These are phyloP conservation scores for Malus fusca DNA, from an alignment of 306 rosid species.

Conservation along the genomic window DNA sequence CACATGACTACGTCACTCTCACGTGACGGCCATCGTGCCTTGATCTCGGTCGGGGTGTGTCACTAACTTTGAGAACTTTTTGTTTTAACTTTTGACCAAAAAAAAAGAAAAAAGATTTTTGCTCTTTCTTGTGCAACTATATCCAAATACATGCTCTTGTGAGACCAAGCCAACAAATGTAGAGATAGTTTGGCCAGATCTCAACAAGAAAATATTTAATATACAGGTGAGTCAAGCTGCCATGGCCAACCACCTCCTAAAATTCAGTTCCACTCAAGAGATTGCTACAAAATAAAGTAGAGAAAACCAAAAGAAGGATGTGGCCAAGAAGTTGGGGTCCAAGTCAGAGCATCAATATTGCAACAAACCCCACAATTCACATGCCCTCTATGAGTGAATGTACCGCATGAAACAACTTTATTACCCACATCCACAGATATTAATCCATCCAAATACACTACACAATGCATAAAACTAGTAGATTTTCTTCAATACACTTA, in stretches of 20 bases:
- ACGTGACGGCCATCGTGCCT: too few relatives aligned
- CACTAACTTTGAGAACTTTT: background rate
- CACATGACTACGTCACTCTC: too few relatives aligned
- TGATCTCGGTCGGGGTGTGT: too few relatives aligned
- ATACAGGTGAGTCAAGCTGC: slow-evolving; percentile 1
- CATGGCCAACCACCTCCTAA: slow-evolving; percentile 8
- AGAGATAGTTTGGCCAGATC: background rate
- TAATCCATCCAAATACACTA: background rate
- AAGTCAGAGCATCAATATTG: slow-evolving; percentile 20
- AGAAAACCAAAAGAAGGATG: background rate
- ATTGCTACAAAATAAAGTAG: background rate
- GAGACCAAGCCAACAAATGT: background rate
- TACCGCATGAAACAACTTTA: slow-evolving; percentile 24
- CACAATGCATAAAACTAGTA: background rate
- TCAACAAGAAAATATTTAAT: background rate
- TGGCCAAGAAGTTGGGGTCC: slow-evolving; percentile 29
- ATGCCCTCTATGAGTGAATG: slow-evolving; percentile 41
- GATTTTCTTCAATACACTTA: background rate
- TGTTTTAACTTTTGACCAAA: too few relatives aligned
- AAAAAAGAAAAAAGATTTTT: too few relatives aligned
- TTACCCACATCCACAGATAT: slow-evolving; percentile 11
- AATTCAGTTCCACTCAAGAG: slow-evolving; percentile 6
- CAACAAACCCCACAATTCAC: slow-evolving; percentile 55
- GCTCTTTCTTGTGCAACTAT: background rate
- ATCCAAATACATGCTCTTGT: background rate